phyloP scores from a whole-genome alignment of 2,329 filamentous ascomycete genomes.

The Leptosphaerulina australis region DNA sequence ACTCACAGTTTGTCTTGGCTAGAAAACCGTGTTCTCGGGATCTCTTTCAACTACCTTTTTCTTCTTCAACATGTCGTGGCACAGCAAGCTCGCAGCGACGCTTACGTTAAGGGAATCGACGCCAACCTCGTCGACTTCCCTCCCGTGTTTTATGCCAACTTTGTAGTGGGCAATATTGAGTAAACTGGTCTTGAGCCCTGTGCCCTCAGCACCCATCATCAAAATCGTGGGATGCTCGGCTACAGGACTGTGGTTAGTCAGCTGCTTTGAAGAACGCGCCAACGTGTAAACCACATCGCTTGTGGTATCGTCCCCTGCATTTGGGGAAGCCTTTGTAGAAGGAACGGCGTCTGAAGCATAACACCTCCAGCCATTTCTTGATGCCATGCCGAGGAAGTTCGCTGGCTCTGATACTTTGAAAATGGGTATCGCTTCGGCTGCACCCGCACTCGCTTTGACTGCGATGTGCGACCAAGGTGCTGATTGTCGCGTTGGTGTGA shows the following conservation, averaged over 20 bases:
- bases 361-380: slow-evolving; percentile 76
- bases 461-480: slow-evolving; percentile 77
- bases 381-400: slow-evolving; percentile 72
- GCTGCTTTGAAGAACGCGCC: slow-evolving; percentile 26
- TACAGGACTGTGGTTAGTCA: slow-evolving; percentile 38
- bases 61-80: slow-evolving; percentile 67
- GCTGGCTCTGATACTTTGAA: slow-evolving; percentile 71
- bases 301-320: slow-evolving; percentile 25
- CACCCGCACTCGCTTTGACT: slow-evolving; percentile 87
- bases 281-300: slow-evolving; percentile 33
- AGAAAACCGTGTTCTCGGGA: slow-evolving; percentile 12
- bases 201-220: slow-evolving; percentile 62
- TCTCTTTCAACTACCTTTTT: neutral
- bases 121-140: slow-evolving; percentile 56
- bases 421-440: slow-evolving; percentile 78
- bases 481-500: slow-evolving; percentile 72
- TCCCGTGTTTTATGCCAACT: slow-evolving; percentile 65
- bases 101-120: slow-evolving; percentile 95
- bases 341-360: slow-evolving; percentile 69
- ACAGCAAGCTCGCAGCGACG: slow-evolving; percentile 80
- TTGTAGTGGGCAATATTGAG: slow-evolving; percentile 66
- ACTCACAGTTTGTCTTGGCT: too few species aligned
- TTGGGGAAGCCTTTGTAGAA: slow-evolving; percentile 39
- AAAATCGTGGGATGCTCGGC: slow-evolving; percentile 70
- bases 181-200: slow-evolving; percentile 36